Percentiles rank a stretch among this genome's conserved stretches.
These are phyloP conservation scores for Erysimum cheiranthoides DNA, from an alignment of 345 rosid species.

Conservation along the genomic window DNA sequence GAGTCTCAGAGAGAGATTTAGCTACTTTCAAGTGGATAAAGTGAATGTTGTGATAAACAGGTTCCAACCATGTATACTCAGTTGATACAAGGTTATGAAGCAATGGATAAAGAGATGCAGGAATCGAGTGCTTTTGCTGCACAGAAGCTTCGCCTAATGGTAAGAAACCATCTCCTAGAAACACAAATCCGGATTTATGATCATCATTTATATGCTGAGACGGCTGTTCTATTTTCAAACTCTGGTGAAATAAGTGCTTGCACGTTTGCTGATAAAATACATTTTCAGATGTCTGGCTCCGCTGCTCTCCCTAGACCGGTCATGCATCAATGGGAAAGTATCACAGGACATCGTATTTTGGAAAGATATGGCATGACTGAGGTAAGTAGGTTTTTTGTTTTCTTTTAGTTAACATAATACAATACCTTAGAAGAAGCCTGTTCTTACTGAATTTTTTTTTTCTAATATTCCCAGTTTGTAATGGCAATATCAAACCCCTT, in stretches of 20 bases:
- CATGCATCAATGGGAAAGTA: slow-evolving; percentile 93
- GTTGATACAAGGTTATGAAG: slow-evolving; percentile 94
- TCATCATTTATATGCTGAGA: neutral
- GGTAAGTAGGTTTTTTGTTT: slow-evolving; percentile 49
- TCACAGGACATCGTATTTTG: slow-evolving; percentile 93
- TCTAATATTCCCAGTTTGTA: slow-evolving; percentile 65
- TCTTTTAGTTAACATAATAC: slow-evolving; percentile 14
- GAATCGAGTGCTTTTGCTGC: slow-evolving; percentile 77
- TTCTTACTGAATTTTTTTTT: slow-evolving; percentile 20
- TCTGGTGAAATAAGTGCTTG: slow-evolving; percentile 10
- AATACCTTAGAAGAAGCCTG: slow-evolving; percentile 9
- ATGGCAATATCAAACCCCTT: slow-evolving; percentile 97
- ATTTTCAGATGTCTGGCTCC: slow-evolving; percentile 89
- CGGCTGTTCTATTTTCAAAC: slow-evolving; percentile 11
- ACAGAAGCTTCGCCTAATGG: slow-evolving; percentile 85
- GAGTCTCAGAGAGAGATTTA: neutral
- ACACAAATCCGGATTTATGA: neutral
- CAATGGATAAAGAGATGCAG: slow-evolving; percentile 79
- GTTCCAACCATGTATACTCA: slow-evolving; percentile 97
- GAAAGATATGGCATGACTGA: slow-evolving; percentile 99
- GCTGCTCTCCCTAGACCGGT: slow-evolving; percentile 95
- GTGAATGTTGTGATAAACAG: slow-evolving; percentile 49
- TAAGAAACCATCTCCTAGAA: slow-evolving; percentile 38
- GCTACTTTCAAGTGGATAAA: slow-evolving; percentile 13
- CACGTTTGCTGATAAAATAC: slow-evolving; percentile 19